Percentiles rank a stretch among this genome's conserved stretches.
These are phyloP conservation scores for Linnemannia exigua DNA, from an alignment of 192 early-diverging fungal species.

Conservation along the genomic window DNA sequence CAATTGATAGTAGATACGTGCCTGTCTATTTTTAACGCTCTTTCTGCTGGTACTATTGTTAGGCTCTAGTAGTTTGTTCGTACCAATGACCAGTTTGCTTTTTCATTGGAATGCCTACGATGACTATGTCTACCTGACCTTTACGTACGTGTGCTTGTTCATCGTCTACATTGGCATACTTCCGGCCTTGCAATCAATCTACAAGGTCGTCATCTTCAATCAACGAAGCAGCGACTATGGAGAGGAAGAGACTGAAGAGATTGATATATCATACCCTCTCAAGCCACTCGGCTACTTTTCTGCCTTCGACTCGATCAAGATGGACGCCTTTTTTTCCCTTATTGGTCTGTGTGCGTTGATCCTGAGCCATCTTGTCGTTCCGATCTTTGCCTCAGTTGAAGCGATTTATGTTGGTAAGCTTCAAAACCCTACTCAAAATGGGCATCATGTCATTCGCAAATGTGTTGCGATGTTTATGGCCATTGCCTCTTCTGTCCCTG, in stretches of 20 bases:
- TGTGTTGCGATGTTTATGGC: not conserved
- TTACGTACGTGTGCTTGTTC: not conserved
- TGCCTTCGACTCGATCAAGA: conserved; percentile 3
- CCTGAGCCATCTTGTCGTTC: not conserved
- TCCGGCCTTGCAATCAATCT: conserved; percentile 7
- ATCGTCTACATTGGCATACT: not conserved
- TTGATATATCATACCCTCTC: not conserved
- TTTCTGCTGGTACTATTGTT: not conserved
- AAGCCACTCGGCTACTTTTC: not conserved
- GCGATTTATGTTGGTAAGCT: not conserved
- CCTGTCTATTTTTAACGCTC: not conserved
- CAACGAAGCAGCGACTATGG: not conserved
- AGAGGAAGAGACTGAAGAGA: not conserved
- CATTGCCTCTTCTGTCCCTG: too few species aligned
- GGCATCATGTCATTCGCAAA: not conserved
- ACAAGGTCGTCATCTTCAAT: not conserved
- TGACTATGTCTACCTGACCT: conserved; percentile 16
- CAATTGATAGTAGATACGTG: not conserved
- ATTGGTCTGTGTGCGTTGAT: not conserved
- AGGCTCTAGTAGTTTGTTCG: not conserved
- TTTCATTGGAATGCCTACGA: conserved; percentile 23
- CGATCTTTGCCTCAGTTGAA: not conserved
- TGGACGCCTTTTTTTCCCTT: conserved; percentile 7
- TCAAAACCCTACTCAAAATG: not conserved
- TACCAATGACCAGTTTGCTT: conserved; percentile 14